Conservation (phyloP, 495 filamentous ascomycete species). For the Aspergillus nanangensis region DNA sequence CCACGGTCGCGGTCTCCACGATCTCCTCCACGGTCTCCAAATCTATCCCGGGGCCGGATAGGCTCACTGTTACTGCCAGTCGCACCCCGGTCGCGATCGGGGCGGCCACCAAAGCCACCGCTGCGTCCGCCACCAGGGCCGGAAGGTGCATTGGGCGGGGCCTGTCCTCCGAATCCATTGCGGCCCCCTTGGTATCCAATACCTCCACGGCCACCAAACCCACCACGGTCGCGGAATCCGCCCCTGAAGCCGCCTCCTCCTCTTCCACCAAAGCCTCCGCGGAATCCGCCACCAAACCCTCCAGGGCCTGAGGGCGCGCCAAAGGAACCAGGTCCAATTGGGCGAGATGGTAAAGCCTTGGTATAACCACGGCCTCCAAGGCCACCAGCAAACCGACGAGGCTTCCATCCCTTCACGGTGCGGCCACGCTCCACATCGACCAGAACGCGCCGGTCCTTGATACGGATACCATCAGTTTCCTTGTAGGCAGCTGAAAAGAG, state of each 20-base stretch:
- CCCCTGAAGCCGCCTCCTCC: conserved; percentile 54
- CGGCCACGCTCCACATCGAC: conserved; percentile 96
- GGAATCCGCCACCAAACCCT: conserved; percentile 62
- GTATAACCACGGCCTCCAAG: conserved; percentile 92
- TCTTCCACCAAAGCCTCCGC: conserved; percentile 51
- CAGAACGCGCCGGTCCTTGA: conserved; percentile 85
- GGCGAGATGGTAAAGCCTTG: conserved; percentile 70
- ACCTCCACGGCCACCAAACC: conserved; percentile 51
- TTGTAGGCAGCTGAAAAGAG: conserved; percentile 65
- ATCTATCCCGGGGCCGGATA: conserved; percentile 44
- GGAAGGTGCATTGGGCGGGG: conserved; percentile 75
- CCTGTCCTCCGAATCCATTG: conserved; percentile 55
- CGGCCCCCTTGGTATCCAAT: conserved; percentile 58
- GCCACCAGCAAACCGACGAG: conserved; percentile 86
- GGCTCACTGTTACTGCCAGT: conserved; percentile 54
- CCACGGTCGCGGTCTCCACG: too few species aligned
- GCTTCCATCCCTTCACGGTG: conserved; percentile 92
- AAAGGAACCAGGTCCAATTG: conserved; percentile 54
- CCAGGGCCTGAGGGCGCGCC: conserved; percentile 63
- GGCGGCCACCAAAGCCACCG: conserved; percentile 48
- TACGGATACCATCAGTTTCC: conserved; percentile 84
- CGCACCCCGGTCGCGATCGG: conserved; percentile 44
- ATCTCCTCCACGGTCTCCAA: conserved; percentile 48
- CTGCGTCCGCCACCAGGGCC: conserved; percentile 66
- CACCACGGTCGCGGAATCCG: conserved; percentile 60